Evolutionary conservation across 345 rosid species (phyloP).

Genomic region (Rhizophora apiculata): DNA sequence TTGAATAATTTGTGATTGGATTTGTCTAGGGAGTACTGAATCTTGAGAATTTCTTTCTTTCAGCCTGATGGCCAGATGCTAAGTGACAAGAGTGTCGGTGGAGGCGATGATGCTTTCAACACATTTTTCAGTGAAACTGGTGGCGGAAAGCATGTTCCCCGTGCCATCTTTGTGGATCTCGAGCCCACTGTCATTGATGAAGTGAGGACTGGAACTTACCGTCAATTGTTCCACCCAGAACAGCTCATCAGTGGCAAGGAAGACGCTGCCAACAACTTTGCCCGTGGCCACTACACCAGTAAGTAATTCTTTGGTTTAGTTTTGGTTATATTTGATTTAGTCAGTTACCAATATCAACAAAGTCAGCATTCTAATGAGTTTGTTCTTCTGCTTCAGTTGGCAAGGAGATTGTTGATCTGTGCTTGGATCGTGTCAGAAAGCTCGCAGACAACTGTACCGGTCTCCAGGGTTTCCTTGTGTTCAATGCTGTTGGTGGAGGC

Average conservation of each 20-base stretch:
- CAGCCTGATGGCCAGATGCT: slow-evolving; percentile 11
- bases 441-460: not conserved
- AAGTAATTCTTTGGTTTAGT: not conserved
- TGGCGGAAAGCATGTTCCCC: not conserved
- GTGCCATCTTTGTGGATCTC: slow-evolving; percentile 1
- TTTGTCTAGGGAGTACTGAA: not conserved
- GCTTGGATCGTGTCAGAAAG: slow-evolving; percentile 1
- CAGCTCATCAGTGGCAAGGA: slow-evolving; percentile 5
- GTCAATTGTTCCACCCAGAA: slow-evolving; percentile 1
- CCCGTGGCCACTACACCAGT: slow-evolving; percentile 7
- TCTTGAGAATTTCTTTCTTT: not conserved
- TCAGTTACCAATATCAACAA: not conserved
- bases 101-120: slow-evolving; percentile 3
- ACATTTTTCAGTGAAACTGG: slow-evolving; percentile 2
- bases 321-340: not conserved
- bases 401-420: slow-evolving; percentile 5
- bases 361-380: not conserved
- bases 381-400: slow-evolving; percentile 6
- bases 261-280: slow-evolving; percentile 2
- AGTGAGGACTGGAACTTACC: slow-evolving; percentile 6
- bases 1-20: not conserved
- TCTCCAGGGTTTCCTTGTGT: slow-evolving; percentile 3
- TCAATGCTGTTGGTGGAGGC: not conserved
- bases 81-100: not conserved
- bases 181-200: slow-evolving; percentile 9